These are phyloP conservation scores for Taphrina pruni DNA, from an alignment of 1,139 yeast genomes.

Conservation along the genomic window DNA sequence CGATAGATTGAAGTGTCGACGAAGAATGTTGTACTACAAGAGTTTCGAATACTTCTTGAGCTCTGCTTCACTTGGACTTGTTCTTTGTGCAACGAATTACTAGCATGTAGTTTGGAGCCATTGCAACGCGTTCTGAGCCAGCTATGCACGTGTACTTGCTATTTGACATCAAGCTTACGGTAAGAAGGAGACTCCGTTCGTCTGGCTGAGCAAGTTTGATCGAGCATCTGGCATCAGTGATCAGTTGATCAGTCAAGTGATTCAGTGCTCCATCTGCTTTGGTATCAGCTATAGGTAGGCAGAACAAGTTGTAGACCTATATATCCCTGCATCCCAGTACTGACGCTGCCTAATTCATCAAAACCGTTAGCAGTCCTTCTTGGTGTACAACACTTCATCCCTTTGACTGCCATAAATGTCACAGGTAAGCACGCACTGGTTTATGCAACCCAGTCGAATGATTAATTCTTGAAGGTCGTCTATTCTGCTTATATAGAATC, in stretches of 20 bases:
- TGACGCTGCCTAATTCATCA: too few species aligned
- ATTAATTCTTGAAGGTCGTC: neutral
- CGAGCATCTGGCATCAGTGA: too few species aligned
- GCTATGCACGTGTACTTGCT: neutral
- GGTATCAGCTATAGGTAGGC: too few species aligned
- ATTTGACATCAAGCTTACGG: neutral
- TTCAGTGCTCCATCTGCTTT: too few species aligned
- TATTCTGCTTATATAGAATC: constrained; percentile 12
- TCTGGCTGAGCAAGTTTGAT: too few species aligned
- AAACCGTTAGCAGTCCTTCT: too few species aligned
- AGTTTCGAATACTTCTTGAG: neutral
- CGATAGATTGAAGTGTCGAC: neutral
- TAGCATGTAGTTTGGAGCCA: neutral
- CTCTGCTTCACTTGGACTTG: neutral
- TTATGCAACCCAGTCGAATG: neutral
- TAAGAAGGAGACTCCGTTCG: too few species aligned
- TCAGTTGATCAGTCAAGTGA: too few species aligned
- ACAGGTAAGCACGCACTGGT: neutral
- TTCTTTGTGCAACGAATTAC: neutral
- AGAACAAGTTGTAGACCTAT: too few species aligned
- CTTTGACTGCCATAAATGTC: neutral
- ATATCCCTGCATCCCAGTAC: too few species aligned
- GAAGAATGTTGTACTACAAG: neutral
- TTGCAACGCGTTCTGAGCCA: neutral
- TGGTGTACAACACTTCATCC: neutral